phyloP scores from a whole-genome alignment of 768 basidiomycete species.

The Lactifluus hygrophoroides region DNA sequence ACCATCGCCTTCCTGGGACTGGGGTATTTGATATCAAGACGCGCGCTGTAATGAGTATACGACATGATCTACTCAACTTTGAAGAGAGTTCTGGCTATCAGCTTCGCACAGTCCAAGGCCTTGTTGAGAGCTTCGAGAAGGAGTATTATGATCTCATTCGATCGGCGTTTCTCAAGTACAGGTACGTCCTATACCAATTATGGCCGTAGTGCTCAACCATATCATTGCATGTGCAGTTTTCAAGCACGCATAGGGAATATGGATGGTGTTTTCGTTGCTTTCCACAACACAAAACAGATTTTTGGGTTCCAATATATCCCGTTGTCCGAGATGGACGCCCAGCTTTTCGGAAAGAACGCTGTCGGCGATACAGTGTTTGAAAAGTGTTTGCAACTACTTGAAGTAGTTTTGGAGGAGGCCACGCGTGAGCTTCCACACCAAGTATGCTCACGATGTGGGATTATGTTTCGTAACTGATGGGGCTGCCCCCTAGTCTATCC shows the following conservation, averaged over 20 bases:
- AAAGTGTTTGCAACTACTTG: slow-evolving; percentile 63
- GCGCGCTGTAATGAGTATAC: slow-evolving; percentile 73
- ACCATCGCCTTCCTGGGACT: slow-evolving; percentile 72
- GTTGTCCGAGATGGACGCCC: slow-evolving; percentile 78
- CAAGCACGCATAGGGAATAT: slow-evolving; percentile 95
- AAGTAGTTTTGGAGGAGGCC: slow-evolving; percentile 53
- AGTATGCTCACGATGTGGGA: slow-evolving; percentile 34
- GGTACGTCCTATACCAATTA: slow-evolving; percentile 32
- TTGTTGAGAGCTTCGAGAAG: slow-evolving; percentile 73
- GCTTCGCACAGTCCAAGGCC: slow-evolving; percentile 55
- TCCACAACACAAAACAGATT: slow-evolving; percentile 77
- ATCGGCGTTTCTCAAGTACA: slow-evolving; percentile 91
- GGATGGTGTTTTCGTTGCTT: slow-evolving; percentile 88
- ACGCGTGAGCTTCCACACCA: slow-evolving; percentile 52
- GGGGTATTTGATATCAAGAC: slow-evolving; percentile 98
- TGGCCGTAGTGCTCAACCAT: neutral
- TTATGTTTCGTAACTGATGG: neutral
- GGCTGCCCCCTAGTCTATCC: slow-evolving; percentile 37
- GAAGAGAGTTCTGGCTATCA: slow-evolving; percentile 79
- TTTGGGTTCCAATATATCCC: slow-evolving; percentile 95
- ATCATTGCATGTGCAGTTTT: slow-evolving; percentile 43
- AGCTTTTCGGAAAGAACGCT: slow-evolving; percentile 55
- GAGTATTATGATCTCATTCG: slow-evolving; percentile 95
- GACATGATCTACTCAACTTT: slow-evolving; percentile 79
- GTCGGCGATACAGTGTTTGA: slow-evolving; percentile 71